These are phyloP conservation scores for Colletotrichum zoysiae DNA, from an alignment of 2,329 filamentous ascomycete genomes.

Conservation along the genomic window DNA sequence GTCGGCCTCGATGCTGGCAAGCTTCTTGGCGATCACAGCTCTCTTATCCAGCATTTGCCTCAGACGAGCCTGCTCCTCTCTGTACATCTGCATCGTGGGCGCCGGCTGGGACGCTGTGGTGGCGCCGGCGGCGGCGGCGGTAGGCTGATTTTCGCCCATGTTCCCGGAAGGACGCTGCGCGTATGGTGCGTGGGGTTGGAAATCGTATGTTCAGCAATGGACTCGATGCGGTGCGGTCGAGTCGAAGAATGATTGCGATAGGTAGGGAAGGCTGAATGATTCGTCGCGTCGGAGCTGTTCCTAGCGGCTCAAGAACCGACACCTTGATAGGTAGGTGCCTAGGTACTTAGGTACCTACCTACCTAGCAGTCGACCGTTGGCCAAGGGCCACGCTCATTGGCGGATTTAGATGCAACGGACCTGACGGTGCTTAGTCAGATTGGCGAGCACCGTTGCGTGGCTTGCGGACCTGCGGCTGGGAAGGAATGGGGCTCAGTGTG, in stretches of 20 bases:
- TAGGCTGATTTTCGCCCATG: conserved; percentile 41
- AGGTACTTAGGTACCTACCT: too few species aligned
- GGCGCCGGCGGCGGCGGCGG: conserved; percentile 25
- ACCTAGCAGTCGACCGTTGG: conserved; percentile 1
- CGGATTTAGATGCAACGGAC: not conserved
- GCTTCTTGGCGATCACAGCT: conserved; percentile 50
- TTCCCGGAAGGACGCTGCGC: not conserved
- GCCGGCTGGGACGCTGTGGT: conserved; percentile 45
- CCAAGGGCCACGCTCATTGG: conserved; percentile 22
- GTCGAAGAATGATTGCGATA: conserved; percentile 12
- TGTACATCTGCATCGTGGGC: conserved; percentile 61
- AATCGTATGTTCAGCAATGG: not conserved
- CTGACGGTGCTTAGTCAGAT: not conserved
- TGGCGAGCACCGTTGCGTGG: not conserved
- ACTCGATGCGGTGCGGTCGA: conserved; percentile 23
- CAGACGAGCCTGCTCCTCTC: conserved; percentile 62
- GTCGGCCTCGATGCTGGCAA: conserved; percentile 73
- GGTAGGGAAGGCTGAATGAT: not conserved
- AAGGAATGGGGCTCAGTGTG: not conserved
- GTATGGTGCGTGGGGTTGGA: not conserved
- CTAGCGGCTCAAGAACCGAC: conserved; percentile 23
- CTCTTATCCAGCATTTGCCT: conserved; percentile 61
- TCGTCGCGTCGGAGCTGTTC: conserved; percentile 15
- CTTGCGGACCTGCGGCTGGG: conserved; percentile 16
- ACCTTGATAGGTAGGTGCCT: not conserved